phyloP scores from a whole-genome alignment of 2,329 filamentous ascomycete genomes.

The Colletotrichum paranaense region DNA sequence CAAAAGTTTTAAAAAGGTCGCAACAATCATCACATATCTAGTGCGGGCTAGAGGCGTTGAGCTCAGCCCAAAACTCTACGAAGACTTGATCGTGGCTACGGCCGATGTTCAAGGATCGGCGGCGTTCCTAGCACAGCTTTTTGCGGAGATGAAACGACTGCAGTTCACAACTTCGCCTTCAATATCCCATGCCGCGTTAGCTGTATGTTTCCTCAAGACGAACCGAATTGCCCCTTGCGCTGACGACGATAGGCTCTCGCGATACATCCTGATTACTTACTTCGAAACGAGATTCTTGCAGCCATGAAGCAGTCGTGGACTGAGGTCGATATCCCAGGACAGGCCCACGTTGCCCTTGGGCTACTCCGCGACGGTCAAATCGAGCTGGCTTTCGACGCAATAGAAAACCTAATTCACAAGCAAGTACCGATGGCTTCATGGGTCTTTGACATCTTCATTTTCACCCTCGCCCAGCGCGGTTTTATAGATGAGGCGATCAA shows the following conservation, averaged over 20 bases:
- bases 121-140: constrained; percentile 68
- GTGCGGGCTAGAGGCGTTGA: constrained; percentile 64
- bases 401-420: constrained; percentile 74
- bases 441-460: constrained; percentile 83
- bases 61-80: constrained; percentile 73
- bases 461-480: constrained; percentile 75
- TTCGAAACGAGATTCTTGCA: constrained; percentile 77
- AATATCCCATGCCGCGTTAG: constrained; percentile 78
- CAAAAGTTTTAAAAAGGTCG: constrained; percentile 51
- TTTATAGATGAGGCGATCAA: constrained; percentile 83
- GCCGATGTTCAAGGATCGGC: constrained; percentile 75
- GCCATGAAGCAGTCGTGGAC: constrained; percentile 81
- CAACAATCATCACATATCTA: constrained; percentile 66
- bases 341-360: constrained; percentile 76
- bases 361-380: constrained; percentile 84
- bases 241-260: constrained; percentile 69
- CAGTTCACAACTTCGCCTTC: constrained; percentile 72
- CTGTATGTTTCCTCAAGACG: constrained; percentile 55
- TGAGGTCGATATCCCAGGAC: constrained; percentile 69
- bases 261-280: constrained; percentile 86
- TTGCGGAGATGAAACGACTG: constrained; percentile 76
- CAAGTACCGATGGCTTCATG: constrained; percentile 71
- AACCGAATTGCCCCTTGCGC: background rate
- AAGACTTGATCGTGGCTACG: constrained; percentile 80
- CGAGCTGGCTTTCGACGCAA: constrained; percentile 79